Conservation (phyloP, 495 filamentous ascomycete species). For the Hypoxylon crocopeplum region DNA sequence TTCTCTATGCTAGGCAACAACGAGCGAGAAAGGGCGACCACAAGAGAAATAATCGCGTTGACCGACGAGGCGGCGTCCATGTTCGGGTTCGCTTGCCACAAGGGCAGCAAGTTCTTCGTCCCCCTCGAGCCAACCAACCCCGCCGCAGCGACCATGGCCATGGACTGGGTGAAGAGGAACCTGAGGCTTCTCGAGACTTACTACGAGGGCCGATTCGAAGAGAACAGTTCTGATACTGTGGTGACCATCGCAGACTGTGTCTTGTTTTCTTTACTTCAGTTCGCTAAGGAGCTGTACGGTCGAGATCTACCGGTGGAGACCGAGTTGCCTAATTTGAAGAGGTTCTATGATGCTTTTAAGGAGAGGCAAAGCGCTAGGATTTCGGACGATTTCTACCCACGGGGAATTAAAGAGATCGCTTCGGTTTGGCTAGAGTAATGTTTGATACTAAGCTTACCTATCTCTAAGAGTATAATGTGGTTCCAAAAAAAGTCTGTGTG, state of each 20-base stretch:
- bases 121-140: not conserved
- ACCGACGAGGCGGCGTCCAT: slow-evolving; percentile 14
- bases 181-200: slow-evolving; percentile 19
- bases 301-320: not conserved
- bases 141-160: not conserved
- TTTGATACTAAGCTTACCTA: too few relatives aligned
- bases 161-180: slow-evolving; percentile 2
- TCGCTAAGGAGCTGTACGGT: slow-evolving; percentile 9
- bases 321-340: slow-evolving; percentile 9
- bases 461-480: too few relatives aligned
- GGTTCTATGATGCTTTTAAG: slow-evolving; percentile 20
- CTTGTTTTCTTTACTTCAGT: slow-evolving; percentile 19
- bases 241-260: slow-evolving; percentile 25
- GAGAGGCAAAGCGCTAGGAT: slow-evolving; percentile 22
- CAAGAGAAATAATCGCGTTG: slow-evolving; percentile 14
- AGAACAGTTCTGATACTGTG: not conserved
- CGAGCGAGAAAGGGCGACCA: slow-evolving; percentile 4
- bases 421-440: slow-evolving; percentile 1
- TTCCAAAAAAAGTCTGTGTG: too few relatives aligned
- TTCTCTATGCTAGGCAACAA: slow-evolving; percentile 20
- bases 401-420: not conserved
- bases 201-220: slow-evolving; percentile 10
- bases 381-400: slow-evolving; percentile 3
- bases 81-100: slow-evolving; percentile 14
- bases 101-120: slow-evolving; percentile 16